Conservation (phyloP, 2,329 filamentous ascomycete genomes). For the Arthroderma sp. region DNA sequence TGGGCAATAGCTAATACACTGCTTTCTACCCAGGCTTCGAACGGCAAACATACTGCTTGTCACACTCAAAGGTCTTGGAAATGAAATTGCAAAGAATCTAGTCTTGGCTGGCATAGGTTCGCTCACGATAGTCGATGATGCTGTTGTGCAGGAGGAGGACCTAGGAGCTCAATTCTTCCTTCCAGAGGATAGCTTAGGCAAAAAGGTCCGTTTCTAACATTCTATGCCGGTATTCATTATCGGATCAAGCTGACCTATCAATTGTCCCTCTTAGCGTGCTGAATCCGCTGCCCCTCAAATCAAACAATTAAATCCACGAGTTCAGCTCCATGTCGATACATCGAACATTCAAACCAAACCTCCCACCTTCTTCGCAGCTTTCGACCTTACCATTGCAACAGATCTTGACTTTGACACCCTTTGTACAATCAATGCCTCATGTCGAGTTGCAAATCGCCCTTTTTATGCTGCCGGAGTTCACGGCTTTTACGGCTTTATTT, state of each 20-base stretch:
- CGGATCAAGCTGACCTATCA: constrained; percentile 8
- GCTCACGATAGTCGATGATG: constrained; percentile 74
- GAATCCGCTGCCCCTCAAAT: constrained; percentile 66
- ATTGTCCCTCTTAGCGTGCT: constrained; percentile 46
- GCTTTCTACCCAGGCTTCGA: constrained; percentile 50
- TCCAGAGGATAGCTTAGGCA: constrained; percentile 56
- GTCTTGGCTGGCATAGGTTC: constrained; percentile 86
- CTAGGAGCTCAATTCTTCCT: constrained; percentile 76
- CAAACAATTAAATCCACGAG: constrained; percentile 78
- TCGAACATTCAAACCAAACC: constrained; percentile 54
- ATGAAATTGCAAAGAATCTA: constrained; percentile 94
- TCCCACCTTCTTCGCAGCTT: constrained; percentile 61
- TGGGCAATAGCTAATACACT: background rate
- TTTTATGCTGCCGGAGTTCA: constrained; percentile 85
- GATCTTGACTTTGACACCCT: constrained; percentile 67
- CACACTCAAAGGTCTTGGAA: constrained; percentile 73
- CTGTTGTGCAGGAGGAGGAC: constrained; percentile 62
- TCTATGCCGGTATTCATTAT: background rate
- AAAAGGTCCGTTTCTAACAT: constrained; percentile 42
- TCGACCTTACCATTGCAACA: constrained; percentile 79
- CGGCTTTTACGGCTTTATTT: constrained; percentile 89
- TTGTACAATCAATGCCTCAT: constrained; percentile 71
- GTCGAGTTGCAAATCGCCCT: constrained; percentile 60
- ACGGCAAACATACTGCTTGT: constrained; percentile 82
- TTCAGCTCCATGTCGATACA: constrained; percentile 59